These are phyloP conservation scores for Umbelopsis isabellina DNA, from an alignment of 192 early-diverging fungal genomes.

Conservation along the genomic window DNA sequence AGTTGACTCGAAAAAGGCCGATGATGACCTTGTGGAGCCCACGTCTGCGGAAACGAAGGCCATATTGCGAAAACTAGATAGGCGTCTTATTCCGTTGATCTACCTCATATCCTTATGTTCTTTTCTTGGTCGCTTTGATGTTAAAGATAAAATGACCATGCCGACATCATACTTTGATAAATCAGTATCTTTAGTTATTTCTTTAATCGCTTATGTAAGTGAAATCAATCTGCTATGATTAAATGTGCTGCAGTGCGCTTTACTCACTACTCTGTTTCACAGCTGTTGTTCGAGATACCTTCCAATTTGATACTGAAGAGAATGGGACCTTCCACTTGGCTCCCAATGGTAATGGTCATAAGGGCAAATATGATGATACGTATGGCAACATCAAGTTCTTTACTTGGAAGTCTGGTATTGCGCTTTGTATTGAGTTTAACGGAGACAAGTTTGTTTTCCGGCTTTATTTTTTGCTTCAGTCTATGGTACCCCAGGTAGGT, in stretches of 20 bases:
- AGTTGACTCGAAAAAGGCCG: neutral
- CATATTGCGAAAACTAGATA: slow-evolving; percentile 64
- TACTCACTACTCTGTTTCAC: slow-evolving; percentile 13
- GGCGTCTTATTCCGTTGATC: slow-evolving; percentile 63
- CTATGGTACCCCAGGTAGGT: slow-evolving; percentile 46
- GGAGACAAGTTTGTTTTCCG: slow-evolving; percentile 63
- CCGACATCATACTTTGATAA: neutral
- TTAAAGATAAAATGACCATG: slow-evolving; percentile 34
- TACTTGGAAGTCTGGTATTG: slow-evolving; percentile 45
- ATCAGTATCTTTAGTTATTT: neutral
- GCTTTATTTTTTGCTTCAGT: slow-evolving; percentile 55
- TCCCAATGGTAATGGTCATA: slow-evolving; percentile 56
- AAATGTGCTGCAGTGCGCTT: neutral
- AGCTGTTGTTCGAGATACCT: slow-evolving; percentile 76
- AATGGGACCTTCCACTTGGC: slow-evolving; percentile 58
- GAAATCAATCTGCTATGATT: neutral
- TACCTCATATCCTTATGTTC: slow-evolving; percentile 66
- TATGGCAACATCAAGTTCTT: slow-evolving; percentile 51
- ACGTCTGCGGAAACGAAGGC: slow-evolving; percentile 34
- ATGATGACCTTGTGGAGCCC: neutral
- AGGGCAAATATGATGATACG: slow-evolving; percentile 55
- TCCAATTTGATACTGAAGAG: slow-evolving; percentile 69
- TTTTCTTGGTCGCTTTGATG: slow-evolving; percentile 74
- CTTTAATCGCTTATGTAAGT: slow-evolving; percentile 64
- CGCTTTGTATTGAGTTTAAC: slow-evolving; percentile 63